Percentiles rank a stretch among this genome's conserved stretches.
Evolutionary conservation across 2,329 filamentous ascomycete species (phyloP).

Genomic region (Chrysoporthe austroafricana): DNA sequence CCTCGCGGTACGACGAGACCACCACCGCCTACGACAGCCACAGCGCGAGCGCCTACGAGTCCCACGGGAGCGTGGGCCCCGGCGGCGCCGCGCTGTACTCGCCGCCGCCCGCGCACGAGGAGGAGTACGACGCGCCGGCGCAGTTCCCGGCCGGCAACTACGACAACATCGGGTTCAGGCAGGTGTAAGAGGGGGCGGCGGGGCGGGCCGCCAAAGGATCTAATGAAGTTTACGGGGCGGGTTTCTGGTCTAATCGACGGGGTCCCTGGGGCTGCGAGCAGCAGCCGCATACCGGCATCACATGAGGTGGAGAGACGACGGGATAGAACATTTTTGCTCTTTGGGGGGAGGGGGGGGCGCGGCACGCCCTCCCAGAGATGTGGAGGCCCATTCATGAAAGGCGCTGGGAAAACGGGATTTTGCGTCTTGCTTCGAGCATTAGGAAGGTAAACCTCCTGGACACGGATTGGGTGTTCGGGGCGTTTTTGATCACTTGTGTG

Average conservation of each 20-base stretch:
- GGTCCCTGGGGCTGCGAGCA: not conserved
- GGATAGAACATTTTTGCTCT: not conserved
- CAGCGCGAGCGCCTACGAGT: constrained; percentile 12
- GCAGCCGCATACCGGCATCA: not conserved
- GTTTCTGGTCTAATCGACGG: not conserved
- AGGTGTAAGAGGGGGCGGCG: constrained; percentile 41
- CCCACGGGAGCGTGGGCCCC: constrained; percentile 16
- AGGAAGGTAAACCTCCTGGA: constrained; percentile 1
- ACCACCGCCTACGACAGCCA: constrained; percentile 49
- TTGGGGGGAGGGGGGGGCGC: not conserved
- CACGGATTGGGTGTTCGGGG: constrained; percentile 26
- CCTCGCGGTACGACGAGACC: constrained; percentile 54
- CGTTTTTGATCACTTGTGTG: constrained; percentile 24
- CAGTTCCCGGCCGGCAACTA: constrained; percentile 64
- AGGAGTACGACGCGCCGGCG: constrained; percentile 50
- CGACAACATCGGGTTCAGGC: constrained; percentile 40
- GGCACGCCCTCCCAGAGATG: not conserved
- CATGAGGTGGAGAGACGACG: not conserved
- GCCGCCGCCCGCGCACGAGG: constrained; percentile 43
- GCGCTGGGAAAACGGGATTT: constrained; percentile 5
- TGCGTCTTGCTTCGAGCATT: not conserved
- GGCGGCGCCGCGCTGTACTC: constrained; percentile 40
- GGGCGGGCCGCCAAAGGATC: not conserved
- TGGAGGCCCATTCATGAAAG: not conserved
- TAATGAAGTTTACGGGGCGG: constrained; percentile 2